Evolutionary conservation across 768 basidiomycete genomes (phyloP).

Genomic region (Mycena latifolia): DNA sequence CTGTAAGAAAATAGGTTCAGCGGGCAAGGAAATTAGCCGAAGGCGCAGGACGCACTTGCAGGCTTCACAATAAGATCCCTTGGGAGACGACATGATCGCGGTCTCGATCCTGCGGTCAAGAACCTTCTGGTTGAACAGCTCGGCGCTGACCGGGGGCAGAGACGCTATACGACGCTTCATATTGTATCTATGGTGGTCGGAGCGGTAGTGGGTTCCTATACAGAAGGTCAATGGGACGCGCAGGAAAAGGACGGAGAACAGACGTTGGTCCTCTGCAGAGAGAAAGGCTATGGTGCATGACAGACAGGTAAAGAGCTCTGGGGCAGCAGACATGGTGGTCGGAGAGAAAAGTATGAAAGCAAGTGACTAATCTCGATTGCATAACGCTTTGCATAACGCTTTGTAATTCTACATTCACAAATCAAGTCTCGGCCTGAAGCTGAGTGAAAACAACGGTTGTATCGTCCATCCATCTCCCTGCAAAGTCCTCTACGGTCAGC

Average conservation of each 20-base stretch:
- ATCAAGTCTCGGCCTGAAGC: too few species aligned
- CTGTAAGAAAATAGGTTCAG: conserved; percentile 53
- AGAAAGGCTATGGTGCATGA: conserved; percentile 92
- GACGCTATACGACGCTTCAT: conserved; percentile 96
- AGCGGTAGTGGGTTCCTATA: conserved; percentile 87
- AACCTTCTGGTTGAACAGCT: conserved; percentile 90
- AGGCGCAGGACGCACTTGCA: conserved; percentile 79
- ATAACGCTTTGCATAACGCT: too few species aligned
- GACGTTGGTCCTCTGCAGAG: conserved; percentile 86
- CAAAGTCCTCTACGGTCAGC: conserved; percentile 61
- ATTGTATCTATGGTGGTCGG: conserved; percentile 97
- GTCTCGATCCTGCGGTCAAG: conserved; percentile 83
- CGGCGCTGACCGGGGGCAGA: conserved; percentile 84
- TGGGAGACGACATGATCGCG: conserved; percentile 71
- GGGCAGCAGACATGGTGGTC: conserved; percentile 46
- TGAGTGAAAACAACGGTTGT: conserved; percentile 62
- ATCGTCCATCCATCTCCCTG: conserved; percentile 68
- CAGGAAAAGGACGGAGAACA: conserved; percentile 41
- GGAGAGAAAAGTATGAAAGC: conserved; percentile 2
- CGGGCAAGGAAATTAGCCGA: conserved; percentile 11
- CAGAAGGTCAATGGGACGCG: conserved; percentile 14
- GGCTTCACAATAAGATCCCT: conserved; percentile 75
- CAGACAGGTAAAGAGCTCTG: conserved; percentile 83
- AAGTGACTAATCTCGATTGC: too few species aligned
- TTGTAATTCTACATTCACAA: too few species aligned